Evolutionary conservation across 108 stramenopile species (phyloP).

Genomic region (Fragilaria crotonensis): DNA sequence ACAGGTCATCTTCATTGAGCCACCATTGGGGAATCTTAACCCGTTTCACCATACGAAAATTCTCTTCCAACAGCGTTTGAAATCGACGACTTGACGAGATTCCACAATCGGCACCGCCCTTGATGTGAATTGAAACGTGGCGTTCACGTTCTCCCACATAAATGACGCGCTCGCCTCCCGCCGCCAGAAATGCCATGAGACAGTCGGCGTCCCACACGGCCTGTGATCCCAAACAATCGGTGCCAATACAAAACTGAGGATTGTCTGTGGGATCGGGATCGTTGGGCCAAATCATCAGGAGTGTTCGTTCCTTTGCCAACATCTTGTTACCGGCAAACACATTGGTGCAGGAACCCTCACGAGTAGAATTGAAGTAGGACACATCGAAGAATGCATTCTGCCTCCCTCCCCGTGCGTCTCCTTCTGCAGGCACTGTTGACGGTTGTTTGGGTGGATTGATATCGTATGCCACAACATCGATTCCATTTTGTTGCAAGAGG

Average conservation of each 20-base stretch:
- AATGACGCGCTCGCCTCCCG: slow-evolving; percentile 36
- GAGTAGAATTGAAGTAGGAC: slow-evolving; percentile 13
- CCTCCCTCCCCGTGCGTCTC: not conserved
- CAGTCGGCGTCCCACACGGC: slow-evolving; percentile 37
- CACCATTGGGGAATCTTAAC: slow-evolving; percentile 36
- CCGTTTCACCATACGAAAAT: slow-evolving; percentile 22
- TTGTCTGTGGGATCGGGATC: slow-evolving; percentile 49
- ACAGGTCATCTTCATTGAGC: slow-evolving; percentile 51
- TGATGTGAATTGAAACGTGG: not conserved
- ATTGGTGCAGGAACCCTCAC: slow-evolving; percentile 23
- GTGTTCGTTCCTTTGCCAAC: slow-evolving; percentile 14
- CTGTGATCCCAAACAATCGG: slow-evolving; percentile 8
- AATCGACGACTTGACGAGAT: slow-evolving; percentile 34
- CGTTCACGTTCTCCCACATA: slow-evolving; percentile 45
- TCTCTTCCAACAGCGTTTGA: slow-evolving; percentile 24
- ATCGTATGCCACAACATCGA: slow-evolving; percentile 41
- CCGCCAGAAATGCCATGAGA: slow-evolving; percentile 25
- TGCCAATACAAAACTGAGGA: slow-evolving; percentile 13
- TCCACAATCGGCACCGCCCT: slow-evolving; percentile 28
- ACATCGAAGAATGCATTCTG: slow-evolving; percentile 20
- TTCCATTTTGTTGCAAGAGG: slow-evolving; percentile 22
- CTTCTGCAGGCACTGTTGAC: not conserved
- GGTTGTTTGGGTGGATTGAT: not conserved
- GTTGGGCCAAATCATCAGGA: slow-evolving; percentile 51
- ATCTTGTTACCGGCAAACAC: slow-evolving; percentile 8